Conservation (phyloP, 192 early-diverging fungal species). For the Coemansia sp. region DNA sequence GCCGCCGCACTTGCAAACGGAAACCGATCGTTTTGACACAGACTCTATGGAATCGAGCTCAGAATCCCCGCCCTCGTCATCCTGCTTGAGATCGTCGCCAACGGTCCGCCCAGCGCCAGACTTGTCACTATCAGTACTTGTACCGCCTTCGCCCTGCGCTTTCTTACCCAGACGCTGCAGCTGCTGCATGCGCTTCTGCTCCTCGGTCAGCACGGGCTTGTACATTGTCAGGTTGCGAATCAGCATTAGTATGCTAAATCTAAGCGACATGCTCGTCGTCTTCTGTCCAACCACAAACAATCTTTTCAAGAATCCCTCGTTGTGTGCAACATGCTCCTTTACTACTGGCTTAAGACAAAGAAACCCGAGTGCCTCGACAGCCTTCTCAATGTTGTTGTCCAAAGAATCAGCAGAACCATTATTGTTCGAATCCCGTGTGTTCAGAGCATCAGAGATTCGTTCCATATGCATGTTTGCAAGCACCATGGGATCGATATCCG, state of each 20-base stretch:
- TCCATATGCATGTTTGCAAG: slow-evolving; percentile 42
- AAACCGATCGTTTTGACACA: slow-evolving; percentile 54
- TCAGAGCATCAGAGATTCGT: slow-evolving; percentile 16
- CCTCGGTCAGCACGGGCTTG: slow-evolving; percentile 66
- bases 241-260: slow-evolving; percentile 75
- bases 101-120: slow-evolving; percentile 14
- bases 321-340: slow-evolving; percentile 68
- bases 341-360: slow-evolving; percentile 66
- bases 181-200: slow-evolving; percentile 80
- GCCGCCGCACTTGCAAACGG: slow-evolving; percentile 60
- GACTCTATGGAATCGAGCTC: slow-evolving; percentile 11
- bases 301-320: slow-evolving; percentile 59
- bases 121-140: slow-evolving; percentile 8
- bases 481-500: slow-evolving; percentile 25
- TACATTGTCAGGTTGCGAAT: slow-evolving; percentile 76
- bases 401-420: neutral
- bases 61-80: slow-evolving; percentile 12
- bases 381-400: slow-evolving; percentile 50
- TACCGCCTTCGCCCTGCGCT: slow-evolving; percentile 25
- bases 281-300: slow-evolving; percentile 59
- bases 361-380: slow-evolving; percentile 83
- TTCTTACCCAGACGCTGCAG: slow-evolving; percentile 65
- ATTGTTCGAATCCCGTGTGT: slow-evolving; percentile 1
- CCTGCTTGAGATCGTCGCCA: slow-evolving; percentile 10
- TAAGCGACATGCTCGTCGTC: slow-evolving; percentile 55